Percentiles rank a stretch among this genome's conserved stretches.
Evolutionary conservation across 305 asterid species (phyloP).

Genomic region (Solanum hybrid): DNA sequence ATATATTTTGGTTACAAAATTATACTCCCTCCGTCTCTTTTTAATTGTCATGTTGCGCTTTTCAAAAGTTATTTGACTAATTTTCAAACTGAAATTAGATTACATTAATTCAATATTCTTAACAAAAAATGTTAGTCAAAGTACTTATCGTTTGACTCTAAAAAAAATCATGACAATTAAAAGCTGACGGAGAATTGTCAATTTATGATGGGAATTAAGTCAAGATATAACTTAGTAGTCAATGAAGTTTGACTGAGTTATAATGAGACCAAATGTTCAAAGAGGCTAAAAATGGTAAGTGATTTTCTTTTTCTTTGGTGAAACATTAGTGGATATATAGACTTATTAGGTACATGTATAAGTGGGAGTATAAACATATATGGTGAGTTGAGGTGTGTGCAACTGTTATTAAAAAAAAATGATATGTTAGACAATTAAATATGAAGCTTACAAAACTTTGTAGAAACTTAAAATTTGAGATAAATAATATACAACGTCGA

Average conservation of each 20-base stretch:
- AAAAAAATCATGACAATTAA: too few species aligned
- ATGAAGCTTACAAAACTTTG: too few species aligned
- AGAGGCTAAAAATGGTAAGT: neutral
- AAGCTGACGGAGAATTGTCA: rapidly evolving
- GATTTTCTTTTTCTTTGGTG: neutral
- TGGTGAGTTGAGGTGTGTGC: neutral
- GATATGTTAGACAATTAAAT: too few species aligned
- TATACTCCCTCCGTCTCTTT: neutral
- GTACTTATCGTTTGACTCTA: neutral
- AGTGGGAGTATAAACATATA: neutral
- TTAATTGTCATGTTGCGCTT: neutral
- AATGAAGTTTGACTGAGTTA: neutral
- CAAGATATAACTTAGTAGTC: neutral
- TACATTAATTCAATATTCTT: too few species aligned
- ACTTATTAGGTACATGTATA: neutral
- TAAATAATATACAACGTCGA: neutral
- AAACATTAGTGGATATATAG: neutral
- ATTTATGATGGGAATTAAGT: neutral
- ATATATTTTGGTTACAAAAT: neutral
- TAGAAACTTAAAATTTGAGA: neutral
- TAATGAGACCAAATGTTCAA: neutral
- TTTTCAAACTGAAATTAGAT: too few species aligned
- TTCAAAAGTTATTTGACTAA: neutral
- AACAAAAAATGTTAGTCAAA: neutral
- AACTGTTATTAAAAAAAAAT: too few species aligned